Percentiles rank a stretch among this genome's conserved stretches.
phyloP scores from a whole-genome alignment of 2,329 filamentous ascomycete genomes.

The Byssothecium circinans region DNA sequence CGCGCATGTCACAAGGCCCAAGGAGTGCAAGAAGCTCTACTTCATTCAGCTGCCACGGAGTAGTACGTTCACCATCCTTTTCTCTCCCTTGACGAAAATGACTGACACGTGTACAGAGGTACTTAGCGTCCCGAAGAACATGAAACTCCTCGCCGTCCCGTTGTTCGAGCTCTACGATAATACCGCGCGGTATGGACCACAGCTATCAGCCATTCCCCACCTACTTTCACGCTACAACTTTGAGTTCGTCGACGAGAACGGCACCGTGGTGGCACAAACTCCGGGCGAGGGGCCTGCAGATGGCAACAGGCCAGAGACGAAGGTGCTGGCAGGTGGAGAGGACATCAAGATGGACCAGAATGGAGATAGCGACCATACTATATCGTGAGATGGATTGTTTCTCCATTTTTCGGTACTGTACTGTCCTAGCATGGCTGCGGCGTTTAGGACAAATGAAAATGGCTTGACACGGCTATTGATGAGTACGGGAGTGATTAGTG shows the following conservation, averaged over 20 bases:
- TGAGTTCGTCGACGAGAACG: conserved; percentile 93
- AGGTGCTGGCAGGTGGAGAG: conserved; percentile 42
- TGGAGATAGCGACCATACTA: conserved; percentile 40
- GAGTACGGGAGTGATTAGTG: too few species aligned
- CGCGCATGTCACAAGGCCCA: conserved; percentile 91
- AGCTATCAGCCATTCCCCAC: conserved; percentile 94
- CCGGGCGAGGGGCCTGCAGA: conserved; percentile 70
- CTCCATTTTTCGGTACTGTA: not conserved
- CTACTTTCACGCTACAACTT: conserved; percentile 95
- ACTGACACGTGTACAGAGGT: conserved; percentile 64
- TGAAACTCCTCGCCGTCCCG: conserved; percentile 97
- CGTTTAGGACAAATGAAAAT: not conserved
- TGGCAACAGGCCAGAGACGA: conserved; percentile 30
- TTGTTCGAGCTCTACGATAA: conserved; percentile 99
- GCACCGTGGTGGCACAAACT: conserved; percentile 81
- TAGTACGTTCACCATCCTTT: conserved; percentile 62
- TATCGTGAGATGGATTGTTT: conserved; percentile 26
- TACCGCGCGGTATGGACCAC: conserved; percentile 88
- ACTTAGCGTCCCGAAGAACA: conserved; percentile 96
- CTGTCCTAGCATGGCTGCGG: not conserved
- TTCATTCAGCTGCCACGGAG: conserved; percentile 91
- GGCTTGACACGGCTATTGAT: not conserved
- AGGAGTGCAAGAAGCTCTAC: conserved; percentile 99
- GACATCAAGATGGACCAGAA: conserved; percentile 43
- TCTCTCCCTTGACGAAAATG: conserved; percentile 6